phyloP scores from a whole-genome alignment of 768 basidiomycete genomes.

The Mycena floridula region DNA sequence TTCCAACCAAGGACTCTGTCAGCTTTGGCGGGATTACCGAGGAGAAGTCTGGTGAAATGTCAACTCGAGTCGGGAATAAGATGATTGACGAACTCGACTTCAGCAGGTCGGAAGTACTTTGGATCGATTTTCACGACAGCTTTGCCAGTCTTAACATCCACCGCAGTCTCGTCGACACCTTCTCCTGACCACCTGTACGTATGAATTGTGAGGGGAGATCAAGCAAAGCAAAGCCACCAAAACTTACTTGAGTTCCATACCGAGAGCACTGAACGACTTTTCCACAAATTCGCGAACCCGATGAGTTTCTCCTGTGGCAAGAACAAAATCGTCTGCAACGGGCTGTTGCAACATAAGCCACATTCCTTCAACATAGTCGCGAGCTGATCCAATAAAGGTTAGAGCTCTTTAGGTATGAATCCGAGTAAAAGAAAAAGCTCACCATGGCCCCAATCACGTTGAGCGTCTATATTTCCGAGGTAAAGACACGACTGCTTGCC shows the following conservation, averaged over 20 bases:
- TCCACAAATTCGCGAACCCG: conserved; percentile 90
- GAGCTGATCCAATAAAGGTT: conserved; percentile 46
- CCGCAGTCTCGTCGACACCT: conserved; percentile 74
- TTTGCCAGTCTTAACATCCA: conserved; percentile 61
- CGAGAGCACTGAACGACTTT: conserved; percentile 71
- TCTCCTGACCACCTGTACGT: conserved; percentile 79
- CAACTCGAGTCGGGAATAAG: no score
- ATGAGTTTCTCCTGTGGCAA: conserved; percentile 95
- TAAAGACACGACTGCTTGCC: conserved; percentile 90
- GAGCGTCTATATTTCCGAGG: conserved; percentile 90
- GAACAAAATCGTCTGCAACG: conserved; percentile 80
- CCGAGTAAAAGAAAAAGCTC: conserved; percentile 15
- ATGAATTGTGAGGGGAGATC: no score
- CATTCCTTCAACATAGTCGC: conserved; percentile 96
- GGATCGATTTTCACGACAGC: conserved; percentile 81
- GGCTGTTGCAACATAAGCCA: conserved; percentile 94
- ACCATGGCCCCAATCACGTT: conserved; percentile 99
- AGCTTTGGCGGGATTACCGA: conserved; percentile 87
- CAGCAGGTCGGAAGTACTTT: conserved; percentile 89
- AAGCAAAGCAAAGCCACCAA: no score
- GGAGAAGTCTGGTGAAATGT: conserved; percentile 77
- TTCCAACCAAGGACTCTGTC: conserved; percentile 89
- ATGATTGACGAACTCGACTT: conserved; percentile 78
- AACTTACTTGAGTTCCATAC: conserved; percentile 60
- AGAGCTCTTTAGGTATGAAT: conserved; percentile 8